Conservation (phyloP, 1,284 basidiomycete species). For the Boletellus sp. region DNA sequence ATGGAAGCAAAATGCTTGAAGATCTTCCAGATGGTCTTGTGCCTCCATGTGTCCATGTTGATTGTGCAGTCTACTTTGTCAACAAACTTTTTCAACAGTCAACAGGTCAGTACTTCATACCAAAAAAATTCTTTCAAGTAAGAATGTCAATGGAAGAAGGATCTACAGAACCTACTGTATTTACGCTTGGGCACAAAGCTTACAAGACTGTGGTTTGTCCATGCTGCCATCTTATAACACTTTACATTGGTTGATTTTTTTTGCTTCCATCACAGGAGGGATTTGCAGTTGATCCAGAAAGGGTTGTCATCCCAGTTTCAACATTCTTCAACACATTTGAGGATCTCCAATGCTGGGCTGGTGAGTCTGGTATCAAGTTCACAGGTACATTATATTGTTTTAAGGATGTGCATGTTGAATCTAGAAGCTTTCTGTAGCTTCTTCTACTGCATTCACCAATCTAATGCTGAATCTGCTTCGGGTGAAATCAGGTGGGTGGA, state of each 20-base stretch:
- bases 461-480: conserved; percentile 15
- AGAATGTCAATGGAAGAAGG: neutral
- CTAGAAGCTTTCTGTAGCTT: neutral
- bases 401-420: neutral
- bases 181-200: conserved; percentile 5
- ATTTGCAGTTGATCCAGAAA: conserved; percentile 9
- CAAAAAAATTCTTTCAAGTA: conserved; percentile 19
- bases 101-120: conserved; percentile 22
- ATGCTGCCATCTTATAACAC: neutral
- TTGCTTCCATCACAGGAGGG: conserved; percentile 10
- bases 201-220: conserved; percentile 5
- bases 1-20: conserved; percentile 27
- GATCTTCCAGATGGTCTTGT: conserved; percentile 15
- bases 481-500: conserved; percentile 3
- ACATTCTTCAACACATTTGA: conserved; percentile 10
- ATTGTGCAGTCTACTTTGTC: conserved; percentile 20
- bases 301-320: conserved; percentile 2
- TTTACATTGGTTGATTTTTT: too few relatives aligned
- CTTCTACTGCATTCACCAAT: neutral
- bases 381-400: neutral
- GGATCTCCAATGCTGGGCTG: conserved; percentile 3
- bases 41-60: conserved; percentile 16
- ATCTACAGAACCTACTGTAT: neutral
- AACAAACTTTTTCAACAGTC: conserved; percentile 20
- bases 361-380: neutral